A percentile compares a stretch with the other conserved stretches of the same genome.
These are phyloP conservation scores for Escovopsis weberi DNA, from an alignment of 2,329 filamentous ascomycete species.

Conservation along the genomic window DNA sequence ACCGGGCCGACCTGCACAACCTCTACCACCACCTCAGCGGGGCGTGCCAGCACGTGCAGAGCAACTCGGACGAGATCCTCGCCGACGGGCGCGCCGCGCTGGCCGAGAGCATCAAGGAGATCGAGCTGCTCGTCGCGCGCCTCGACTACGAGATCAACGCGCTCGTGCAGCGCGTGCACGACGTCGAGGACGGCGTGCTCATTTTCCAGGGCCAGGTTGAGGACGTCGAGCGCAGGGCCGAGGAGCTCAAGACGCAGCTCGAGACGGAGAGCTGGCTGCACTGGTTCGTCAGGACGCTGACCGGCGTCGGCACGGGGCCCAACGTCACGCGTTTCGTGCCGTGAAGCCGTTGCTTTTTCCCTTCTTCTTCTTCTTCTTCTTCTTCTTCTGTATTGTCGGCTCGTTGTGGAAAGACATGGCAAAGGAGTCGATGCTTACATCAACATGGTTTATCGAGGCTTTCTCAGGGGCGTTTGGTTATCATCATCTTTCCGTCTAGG, in stretches of 20 bases:
- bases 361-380: neutral
- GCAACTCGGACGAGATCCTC: slow-evolving; percentile 54
- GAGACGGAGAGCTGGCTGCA: slow-evolving; percentile 50
- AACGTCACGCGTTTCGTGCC: slow-evolving; percentile 29
- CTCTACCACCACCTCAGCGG: slow-evolving; percentile 59
- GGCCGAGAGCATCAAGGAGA: slow-evolving; percentile 57
- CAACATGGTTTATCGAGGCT: too few relatives aligned
- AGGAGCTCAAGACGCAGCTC: slow-evolving; percentile 46
- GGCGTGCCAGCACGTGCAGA: slow-evolving; percentile 51
- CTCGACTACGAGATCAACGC: slow-evolving; percentile 84
- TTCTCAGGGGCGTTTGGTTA: too few relatives aligned
- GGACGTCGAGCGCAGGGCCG: slow-evolving; percentile 51
- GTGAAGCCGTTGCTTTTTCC: slow-evolving; percentile 6
- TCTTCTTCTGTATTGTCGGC: too few relatives aligned
- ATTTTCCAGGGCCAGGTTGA: slow-evolving; percentile 69
- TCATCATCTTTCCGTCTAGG: too few relatives aligned
- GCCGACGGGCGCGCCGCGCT: slow-evolving; percentile 53
- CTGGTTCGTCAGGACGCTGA: slow-evolving; percentile 48
- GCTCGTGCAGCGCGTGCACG: slow-evolving; percentile 65
- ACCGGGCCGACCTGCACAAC: slow-evolving; percentile 49
- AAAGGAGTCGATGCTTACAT: too few relatives aligned
- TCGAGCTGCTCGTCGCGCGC: slow-evolving; percentile 70
- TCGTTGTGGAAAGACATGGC: too few relatives aligned
- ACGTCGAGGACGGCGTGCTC: slow-evolving; percentile 69
- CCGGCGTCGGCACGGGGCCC: slow-evolving; percentile 44